Percentiles rank a stretch among this genome's conserved stretches.
Conservation (phyloP, 2,329 filamentous ascomycete species). For the Incumbomyces lentus region DNA sequence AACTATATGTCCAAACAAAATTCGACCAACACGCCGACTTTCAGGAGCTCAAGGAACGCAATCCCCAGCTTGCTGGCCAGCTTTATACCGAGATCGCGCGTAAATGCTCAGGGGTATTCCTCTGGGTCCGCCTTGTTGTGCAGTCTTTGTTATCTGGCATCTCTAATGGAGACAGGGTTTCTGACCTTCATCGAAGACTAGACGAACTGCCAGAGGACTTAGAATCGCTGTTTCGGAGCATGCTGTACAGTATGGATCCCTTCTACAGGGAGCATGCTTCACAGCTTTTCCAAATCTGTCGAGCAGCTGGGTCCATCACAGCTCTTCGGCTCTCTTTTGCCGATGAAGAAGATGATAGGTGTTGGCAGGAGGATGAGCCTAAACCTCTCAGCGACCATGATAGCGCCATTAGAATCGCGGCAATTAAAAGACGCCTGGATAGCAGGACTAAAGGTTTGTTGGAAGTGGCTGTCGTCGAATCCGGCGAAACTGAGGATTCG, state of each 20-base stretch:
- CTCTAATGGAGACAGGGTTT: constrained; percentile 5
- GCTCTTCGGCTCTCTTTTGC: neutral
- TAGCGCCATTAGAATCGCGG: neutral
- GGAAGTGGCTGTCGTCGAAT: neutral
- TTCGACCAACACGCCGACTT: neutral
- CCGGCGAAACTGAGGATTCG: neutral
- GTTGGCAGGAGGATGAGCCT: neutral
- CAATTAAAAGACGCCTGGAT: neutral
- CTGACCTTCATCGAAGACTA: constrained; percentile 1
- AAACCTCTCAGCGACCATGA: neutral
- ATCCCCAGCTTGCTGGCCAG: neutral
- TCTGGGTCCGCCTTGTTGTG: constrained; percentile 39
- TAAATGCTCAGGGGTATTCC: constrained; percentile 33
- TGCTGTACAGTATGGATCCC: constrained; percentile 2
- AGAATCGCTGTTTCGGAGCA: constrained; percentile 9
- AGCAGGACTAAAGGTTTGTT: neutral
- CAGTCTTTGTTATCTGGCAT: constrained; percentile 26
- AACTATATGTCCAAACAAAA: neutral
- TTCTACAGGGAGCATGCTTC: constrained; percentile 8
- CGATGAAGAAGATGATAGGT: neutral
- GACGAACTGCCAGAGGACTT: constrained; percentile 9
- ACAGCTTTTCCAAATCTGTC: constrained; percentile 5
- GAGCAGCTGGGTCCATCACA: neutral
- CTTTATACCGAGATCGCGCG: constrained; percentile 24
- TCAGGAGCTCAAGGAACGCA: neutral